Base-by-base conservation (phyloP, 225 moss, liverwort and hornwort genomes). In the Pleurozium schreberi region DNA sequence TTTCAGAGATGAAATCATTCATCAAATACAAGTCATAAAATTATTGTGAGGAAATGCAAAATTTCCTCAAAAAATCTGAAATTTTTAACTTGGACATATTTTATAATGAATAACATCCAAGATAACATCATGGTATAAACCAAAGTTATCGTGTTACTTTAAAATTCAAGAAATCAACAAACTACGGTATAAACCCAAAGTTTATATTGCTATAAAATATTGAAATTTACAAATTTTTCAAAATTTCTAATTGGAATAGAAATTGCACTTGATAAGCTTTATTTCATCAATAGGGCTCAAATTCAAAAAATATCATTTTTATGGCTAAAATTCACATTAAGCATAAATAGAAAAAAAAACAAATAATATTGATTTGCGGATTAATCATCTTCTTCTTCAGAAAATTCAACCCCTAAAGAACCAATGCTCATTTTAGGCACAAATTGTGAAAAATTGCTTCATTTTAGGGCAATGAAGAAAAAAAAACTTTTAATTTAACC, bases 121-220 rank as follows among this genome's bases (percentile, higher is more conserved):
- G n/a, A n/a, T n/a, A n/a, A n/a, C 14, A 68, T 23, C 5, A 12
- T 68, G 4, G 4, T n/a, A 22, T 7, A n/a, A 68, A 68, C 4
- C 40, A 40, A 69, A 69, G 5, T 42, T 69, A 42, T 0, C 0
- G 1, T 25, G 10, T 40, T 12, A 25, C 0, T 25, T 1, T 8
- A 69, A 42, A 25, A 25, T 69, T 8, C n/a, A 25, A 1, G 26
- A 69, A 40, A 69, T 42, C 4, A 40, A 42, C 1, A 25, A 40
- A 42, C 25, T 14, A 40, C 14, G 5, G 8, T 26, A 42, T 26
- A 42, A 5, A 5, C 4, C 14, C 10, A 69, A 69, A 14, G 8
- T 69, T 69, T 8, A 69, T 5, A 26, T 25, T 69, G 25, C 14
- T 40, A 14, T 25, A 23, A 69, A 69, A 40, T 69, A 25, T 69